A percentile compares a stretch with the other conserved stretches of the same genome.
These are phyloP conservation scores for Xylariaceae sp. DNA, from an alignment of 2,329 filamentous ascomycete species.

Conservation along the genomic window DNA sequence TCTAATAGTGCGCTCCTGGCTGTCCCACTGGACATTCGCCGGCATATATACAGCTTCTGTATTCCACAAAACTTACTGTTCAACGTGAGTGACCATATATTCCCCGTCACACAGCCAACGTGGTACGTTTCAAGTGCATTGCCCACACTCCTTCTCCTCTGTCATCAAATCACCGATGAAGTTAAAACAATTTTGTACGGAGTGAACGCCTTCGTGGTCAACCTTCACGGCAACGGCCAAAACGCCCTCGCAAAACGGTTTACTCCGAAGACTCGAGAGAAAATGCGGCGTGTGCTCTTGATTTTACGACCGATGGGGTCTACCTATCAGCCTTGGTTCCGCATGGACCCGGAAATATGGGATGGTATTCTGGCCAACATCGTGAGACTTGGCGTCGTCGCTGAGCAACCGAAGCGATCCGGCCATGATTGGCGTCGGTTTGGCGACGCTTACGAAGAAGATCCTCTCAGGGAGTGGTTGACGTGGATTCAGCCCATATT, in stretches of 20 bases:
- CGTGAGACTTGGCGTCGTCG: constrained; percentile 10
- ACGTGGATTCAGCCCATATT: constrained; percentile 18
- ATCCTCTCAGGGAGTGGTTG: constrained; percentile 14
- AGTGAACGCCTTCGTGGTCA: constrained; percentile 9
- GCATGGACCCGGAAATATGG: constrained; percentile 12
- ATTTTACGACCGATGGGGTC: background rate
- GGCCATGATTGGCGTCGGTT: constrained; percentile 3
- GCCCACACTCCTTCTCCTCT: constrained; percentile 16
- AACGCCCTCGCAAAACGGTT: constrained; percentile 9
- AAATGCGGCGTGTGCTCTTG: constrained; percentile 14
- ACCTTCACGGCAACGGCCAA: constrained; percentile 1
- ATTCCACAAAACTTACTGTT: constrained; percentile 13
- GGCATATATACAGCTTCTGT: constrained; percentile 18
- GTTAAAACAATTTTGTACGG: constrained; percentile 18
- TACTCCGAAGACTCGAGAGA: constrained; percentile 1
- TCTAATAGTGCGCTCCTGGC: background rate
- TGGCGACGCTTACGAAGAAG: no score
- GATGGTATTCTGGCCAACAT: constrained; percentile 13
- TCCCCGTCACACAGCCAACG: background rate
- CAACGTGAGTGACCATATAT: constrained; percentile 16
- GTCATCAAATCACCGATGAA: constrained; percentile 19
- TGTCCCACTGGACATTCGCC: constrained; percentile 12
- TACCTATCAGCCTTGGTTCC: background rate
- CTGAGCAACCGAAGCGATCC: constrained; percentile 5
- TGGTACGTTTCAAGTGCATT: constrained; percentile 10